phyloP scores from a whole-genome alignment of 1,284 basidiomycete genomes.

The Ganoderma multipileum region DNA sequence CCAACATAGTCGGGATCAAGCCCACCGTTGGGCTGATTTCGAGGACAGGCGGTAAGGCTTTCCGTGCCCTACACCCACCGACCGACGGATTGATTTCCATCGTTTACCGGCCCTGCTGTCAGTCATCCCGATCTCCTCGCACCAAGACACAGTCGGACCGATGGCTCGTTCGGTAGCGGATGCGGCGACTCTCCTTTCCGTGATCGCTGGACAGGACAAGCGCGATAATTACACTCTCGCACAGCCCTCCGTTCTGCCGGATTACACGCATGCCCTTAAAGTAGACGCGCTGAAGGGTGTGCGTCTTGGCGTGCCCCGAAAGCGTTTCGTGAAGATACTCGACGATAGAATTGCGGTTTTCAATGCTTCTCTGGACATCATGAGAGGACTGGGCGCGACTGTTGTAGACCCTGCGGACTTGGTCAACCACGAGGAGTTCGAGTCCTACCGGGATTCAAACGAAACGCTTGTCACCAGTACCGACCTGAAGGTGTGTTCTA shows the following conservation, averaged over 20 bases:
- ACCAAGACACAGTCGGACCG: constrained; percentile 59
- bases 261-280: constrained; percentile 48
- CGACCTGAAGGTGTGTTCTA: constrained; percentile 48
- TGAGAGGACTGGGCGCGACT: constrained; percentile 47
- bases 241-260: constrained; percentile 47
- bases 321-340: constrained; percentile 34
- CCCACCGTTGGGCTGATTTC: constrained; percentile 58
- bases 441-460: constrained; percentile 29
- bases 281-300: constrained; percentile 44
- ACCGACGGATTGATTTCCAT: not conserved
- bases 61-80: not conserved
- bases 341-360: constrained; percentile 41
- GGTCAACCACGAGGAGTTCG: constrained; percentile 43
- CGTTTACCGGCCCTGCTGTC: constrained; percentile 24
- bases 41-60: constrained; percentile 49
- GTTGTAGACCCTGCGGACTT: constrained; percentile 51
- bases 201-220: constrained; percentile 53
- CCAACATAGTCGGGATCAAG: constrained; percentile 58
- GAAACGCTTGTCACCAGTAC: constrained; percentile 44
- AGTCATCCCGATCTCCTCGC: constrained; percentile 58
- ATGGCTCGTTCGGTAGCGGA: constrained; percentile 56
- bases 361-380: constrained; percentile 45
- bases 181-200: constrained; percentile 49
- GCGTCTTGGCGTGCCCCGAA: constrained; percentile 51
- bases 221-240: constrained; percentile 52